These are phyloP conservation scores for Fusarium paranaense DNA, from an alignment of 2,329 filamentous ascomycete species.

Conservation along the genomic window DNA sequence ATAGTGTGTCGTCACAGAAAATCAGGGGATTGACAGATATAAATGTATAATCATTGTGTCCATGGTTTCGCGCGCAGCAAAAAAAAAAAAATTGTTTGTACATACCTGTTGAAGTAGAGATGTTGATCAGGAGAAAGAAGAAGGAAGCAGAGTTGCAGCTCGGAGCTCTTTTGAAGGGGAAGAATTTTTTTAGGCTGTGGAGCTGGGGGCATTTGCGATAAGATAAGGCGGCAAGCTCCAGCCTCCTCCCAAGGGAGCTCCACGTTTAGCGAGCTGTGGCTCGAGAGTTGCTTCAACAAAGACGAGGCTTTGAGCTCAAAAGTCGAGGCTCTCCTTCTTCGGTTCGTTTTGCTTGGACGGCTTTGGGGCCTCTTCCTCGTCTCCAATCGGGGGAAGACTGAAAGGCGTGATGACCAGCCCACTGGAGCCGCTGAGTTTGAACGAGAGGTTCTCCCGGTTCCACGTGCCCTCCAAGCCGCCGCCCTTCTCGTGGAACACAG, in stretches of 20 bases:
- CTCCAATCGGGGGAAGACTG: slow-evolving; percentile 87
- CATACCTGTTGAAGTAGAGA: slow-evolving; percentile 35
- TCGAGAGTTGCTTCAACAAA: not conserved
- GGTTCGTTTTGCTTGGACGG: slow-evolving; percentile 61
- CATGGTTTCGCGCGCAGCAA: slow-evolving; percentile 15
- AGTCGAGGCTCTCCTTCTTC: slow-evolving; percentile 77
- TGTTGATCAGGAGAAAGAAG: slow-evolving; percentile 36
- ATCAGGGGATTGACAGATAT: slow-evolving; percentile 72
- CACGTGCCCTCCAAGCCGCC: slow-evolving; percentile 77
- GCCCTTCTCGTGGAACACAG: slow-evolving; percentile 88
- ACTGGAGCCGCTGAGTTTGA: slow-evolving; percentile 82
- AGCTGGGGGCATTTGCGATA: slow-evolving; percentile 10
- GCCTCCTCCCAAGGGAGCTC: not conserved
- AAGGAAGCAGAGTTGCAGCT: slow-evolving; percentile 23
- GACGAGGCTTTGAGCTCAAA: slow-evolving; percentile 59
- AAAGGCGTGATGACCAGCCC: slow-evolving; percentile 90
- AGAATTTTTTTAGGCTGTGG: slow-evolving; percentile 42
- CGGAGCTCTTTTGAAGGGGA: slow-evolving; percentile 31
- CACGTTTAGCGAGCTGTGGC: not conserved
- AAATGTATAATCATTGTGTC: slow-evolving; percentile 61
- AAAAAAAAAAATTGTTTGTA: slow-evolving; percentile 5
- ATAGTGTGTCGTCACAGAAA: slow-evolving; percentile 57
- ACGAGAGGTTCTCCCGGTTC: slow-evolving; percentile 87
- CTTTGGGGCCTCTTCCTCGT: slow-evolving; percentile 63
- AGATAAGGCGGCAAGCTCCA: slow-evolving; percentile 21